Base-by-base conservation (phyloP, 2,329 filamentous ascomycete species). In the Acrodontium crateriforme region DNA sequence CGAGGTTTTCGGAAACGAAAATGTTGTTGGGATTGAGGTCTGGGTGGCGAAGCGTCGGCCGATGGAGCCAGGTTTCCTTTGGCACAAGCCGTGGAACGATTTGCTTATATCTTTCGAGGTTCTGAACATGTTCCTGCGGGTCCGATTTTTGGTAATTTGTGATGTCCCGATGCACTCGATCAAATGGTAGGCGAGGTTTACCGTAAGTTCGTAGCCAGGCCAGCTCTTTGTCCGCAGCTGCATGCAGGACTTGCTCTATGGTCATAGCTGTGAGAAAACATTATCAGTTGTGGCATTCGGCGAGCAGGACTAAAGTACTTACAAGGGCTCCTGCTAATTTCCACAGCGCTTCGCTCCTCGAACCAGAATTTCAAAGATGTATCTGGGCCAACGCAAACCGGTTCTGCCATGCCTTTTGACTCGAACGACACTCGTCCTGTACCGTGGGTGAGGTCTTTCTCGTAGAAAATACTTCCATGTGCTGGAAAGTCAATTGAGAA, bases 341-440 rank as follows among this genome's bases (percentile, higher is more conserved):
- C 23, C 2, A 55, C 16, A 12, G 40, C 11, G 17, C 24, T 21
- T 30, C 52, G 34, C 29, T 37, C 47, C 10, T 40, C 47, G 32
- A 47, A 40, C 51, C 50, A 54, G 14, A 47, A 22, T 24, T 28
- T 25, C 9, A 49, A 34, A 17, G 40, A 48, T 19, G 41, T 44
- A 25, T 51, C 44, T 16, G 52, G 52, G 12, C 52, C 51, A 32
- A 56, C 29, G 30, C 49, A 53, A 29, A 53, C 48, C 26, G 24
- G 3, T 11, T 13, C 12, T 25, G 17, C 23, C 15, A 7, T 34
- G 16, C 30, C 18, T 16, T 12, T 9, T 27, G 18, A 25, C 15
- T 11, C 27, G 12, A 22, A 27, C 18, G n/a, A n/a, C n/a, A n/a
- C n/a, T n/a, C n/a, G n/a, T n/a, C n/a, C n/a, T n/a, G n/a, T n/a